phyloP scores from a whole-genome alignment of 2,329 filamentous ascomycete species.

The Colletotrichum chlorophyti region DNA sequence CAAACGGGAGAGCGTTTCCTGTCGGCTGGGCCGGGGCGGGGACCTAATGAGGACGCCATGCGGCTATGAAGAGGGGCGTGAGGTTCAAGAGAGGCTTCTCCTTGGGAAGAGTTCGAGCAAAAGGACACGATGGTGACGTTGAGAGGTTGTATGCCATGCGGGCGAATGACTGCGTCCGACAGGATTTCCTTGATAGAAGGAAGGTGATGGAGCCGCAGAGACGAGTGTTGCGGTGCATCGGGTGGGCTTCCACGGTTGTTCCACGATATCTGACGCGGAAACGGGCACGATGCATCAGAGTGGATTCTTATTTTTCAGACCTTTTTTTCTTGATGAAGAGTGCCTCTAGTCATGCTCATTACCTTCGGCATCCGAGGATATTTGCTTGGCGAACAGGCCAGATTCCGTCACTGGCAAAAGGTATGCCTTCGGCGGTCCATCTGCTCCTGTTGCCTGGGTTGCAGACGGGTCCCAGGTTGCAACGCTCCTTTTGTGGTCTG shows the following conservation, averaged over 20 bases:
- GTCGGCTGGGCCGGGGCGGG: neutral
- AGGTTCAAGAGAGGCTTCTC: neutral
- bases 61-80: neutral
- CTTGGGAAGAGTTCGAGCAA: neutral
- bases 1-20: neutral
- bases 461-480: no score
- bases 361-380: neutral
- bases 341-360: neutral
- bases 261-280: no score
- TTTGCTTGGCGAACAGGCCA: neutral
- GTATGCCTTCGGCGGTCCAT: no score
- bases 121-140: slow-evolving; percentile 7
- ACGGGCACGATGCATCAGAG: neutral
- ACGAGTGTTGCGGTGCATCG: neutral
- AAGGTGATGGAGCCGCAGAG: neutral
- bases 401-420: slow-evolving; percentile 1
- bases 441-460: neutral
- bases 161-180: neutral
- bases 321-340: no score
- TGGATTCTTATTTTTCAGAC: neutral
- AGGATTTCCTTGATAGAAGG: neutral
- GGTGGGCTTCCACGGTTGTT: neutral
- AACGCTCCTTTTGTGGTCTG: no score
- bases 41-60: neutral
- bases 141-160: neutral